phyloP scores from a whole-genome alignment of 805 yeast species.

The Candida nemodendra region DNA sequence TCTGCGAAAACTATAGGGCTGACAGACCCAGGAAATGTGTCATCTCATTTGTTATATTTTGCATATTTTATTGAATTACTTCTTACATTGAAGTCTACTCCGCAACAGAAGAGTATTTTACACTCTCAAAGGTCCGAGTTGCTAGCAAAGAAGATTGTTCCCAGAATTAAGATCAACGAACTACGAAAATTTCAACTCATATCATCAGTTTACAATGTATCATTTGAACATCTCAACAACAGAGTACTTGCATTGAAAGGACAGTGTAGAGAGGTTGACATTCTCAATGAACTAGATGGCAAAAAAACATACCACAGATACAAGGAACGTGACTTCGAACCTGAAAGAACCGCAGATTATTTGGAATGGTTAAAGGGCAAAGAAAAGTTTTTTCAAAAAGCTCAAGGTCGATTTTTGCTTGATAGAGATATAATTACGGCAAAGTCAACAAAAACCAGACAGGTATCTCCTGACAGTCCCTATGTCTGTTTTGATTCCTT shows the following conservation, averaged over 20 bases:
- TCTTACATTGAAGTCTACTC: constrained; percentile 6
- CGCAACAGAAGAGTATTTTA: constrained; percentile 6
- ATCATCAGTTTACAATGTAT: constrained; percentile 13
- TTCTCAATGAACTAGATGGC: constrained; percentile 12
- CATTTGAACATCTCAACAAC: constrained; percentile 11
- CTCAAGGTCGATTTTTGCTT: constrained; percentile 14
- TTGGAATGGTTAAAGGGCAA: constrained; percentile 17
- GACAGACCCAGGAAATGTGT: constrained; percentile 12
- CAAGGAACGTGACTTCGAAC: constrained; percentile 12
- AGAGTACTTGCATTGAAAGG: constrained; percentile 18
- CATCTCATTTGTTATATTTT: constrained; percentile 12
- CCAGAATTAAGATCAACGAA: constrained; percentile 11
- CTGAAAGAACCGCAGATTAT: constrained; percentile 2
- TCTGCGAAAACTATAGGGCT: constrained; percentile 13
- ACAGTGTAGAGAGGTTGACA: constrained; percentile 15
- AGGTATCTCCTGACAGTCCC: constrained; percentile 14
- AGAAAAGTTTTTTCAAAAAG: constrained; percentile 11
- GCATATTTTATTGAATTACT: constrained; percentile 18
- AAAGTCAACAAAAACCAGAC: constrained; percentile 6
- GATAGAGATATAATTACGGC: constrained; percentile 3
- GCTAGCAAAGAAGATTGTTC: constrained; percentile 12
- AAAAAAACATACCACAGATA: constrained; percentile 7
- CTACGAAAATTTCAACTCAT: constrained; percentile 17
- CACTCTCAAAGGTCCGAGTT: constrained; percentile 6
- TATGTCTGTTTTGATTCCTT: constrained; percentile 15